These are phyloP conservation scores for Calcarisporium arbuscula DNA, from an alignment of 2,329 filamentous ascomycete genomes.

Conservation along the genomic window DNA sequence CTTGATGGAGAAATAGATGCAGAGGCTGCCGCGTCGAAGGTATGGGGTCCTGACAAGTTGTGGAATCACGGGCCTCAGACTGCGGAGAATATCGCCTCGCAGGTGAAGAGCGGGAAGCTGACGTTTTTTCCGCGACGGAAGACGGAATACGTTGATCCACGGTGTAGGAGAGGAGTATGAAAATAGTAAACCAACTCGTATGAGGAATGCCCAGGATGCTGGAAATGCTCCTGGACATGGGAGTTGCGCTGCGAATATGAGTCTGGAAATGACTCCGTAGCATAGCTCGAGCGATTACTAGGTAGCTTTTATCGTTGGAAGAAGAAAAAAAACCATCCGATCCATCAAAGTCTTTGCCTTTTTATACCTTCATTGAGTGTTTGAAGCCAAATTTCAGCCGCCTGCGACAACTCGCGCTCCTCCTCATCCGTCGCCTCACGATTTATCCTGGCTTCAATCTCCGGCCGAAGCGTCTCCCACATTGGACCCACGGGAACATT, in stretches of 20 bases:
- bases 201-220: no score
- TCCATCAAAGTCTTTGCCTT: no score
- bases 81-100: neutral
- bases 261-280: no score
- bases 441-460: neutral
- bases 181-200: no score
- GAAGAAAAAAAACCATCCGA: no score
- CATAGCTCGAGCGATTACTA: no score
- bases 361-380: no score
- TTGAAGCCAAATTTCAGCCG: no score
- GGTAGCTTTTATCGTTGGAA: no score
- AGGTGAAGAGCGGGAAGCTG: conserved; percentile 1
- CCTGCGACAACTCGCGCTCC: neutral
- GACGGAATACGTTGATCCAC: neutral
- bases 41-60: neutral
- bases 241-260: no score
- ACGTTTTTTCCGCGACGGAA: conserved; percentile 5
- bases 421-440: neutral
- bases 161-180: neutral
- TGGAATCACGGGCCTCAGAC: conserved; percentile 1
- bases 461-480: conserved; percentile 4
- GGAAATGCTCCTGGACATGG: no score
- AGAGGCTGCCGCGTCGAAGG: neutral
- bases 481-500: conserved; percentile 2
- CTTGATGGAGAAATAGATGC: conserved; percentile 1